A percentile compares a stretch with the other conserved stretches of the same genome.
Evolutionary conservation across 306 rosid genomes (phyloP).

Genomic region (Rosa chinensis): DNA sequence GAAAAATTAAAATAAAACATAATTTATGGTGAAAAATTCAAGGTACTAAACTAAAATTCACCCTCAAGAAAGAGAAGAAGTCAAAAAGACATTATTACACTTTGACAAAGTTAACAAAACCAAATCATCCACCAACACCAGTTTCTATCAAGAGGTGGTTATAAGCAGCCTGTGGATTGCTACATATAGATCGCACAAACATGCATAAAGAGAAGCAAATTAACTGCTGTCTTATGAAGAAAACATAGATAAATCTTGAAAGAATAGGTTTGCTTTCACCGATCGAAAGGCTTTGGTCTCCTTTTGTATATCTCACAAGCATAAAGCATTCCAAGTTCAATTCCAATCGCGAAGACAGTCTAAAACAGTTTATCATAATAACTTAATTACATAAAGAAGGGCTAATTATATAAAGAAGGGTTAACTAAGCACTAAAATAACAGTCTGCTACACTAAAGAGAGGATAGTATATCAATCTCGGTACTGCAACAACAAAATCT

Average conservation of each 20-base stretch:
- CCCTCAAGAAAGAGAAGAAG: no score
- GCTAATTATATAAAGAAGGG: not conserved
- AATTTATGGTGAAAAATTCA: no score
- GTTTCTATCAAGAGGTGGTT: no score
- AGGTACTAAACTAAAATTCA: no score
- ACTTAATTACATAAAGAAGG: constrained; percentile 17
- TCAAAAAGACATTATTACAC: no score
- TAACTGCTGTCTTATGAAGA: no score
- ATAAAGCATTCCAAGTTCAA: not conserved
- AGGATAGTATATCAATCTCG: constrained; percentile 59
- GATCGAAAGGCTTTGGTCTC: constrained; percentile 25
- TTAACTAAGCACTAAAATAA: not conserved
- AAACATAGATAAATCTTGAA: not conserved
- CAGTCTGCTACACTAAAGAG: constrained; percentile 8
- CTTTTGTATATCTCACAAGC: constrained; percentile 4
- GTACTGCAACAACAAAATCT: constrained; percentile 59
- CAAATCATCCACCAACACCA: no score
- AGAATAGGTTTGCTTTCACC: constrained; percentile 20
- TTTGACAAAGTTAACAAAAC: no score
- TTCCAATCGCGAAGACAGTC: not conserved
- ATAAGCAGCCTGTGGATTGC: no score
- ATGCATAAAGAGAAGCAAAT: no score
- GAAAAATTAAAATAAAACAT: no score
- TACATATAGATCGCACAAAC: no score
- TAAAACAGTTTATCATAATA: constrained; percentile 3